Evolutionary conservation across 148 eudicot species (phyloP).

Genomic region (Fagopyrum esculentum): DNA sequence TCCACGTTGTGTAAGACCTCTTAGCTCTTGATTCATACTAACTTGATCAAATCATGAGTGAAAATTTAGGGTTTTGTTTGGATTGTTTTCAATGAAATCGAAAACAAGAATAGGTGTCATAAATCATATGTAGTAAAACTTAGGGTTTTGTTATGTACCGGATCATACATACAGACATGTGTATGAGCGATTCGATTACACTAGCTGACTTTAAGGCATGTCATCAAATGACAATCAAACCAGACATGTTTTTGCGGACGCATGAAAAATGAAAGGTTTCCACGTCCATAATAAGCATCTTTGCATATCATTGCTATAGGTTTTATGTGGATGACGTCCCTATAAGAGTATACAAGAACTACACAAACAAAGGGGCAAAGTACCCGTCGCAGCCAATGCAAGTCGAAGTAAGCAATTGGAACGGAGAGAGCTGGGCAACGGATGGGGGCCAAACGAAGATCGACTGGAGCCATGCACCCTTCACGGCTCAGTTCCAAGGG

Average conservation of each 20-base stretch:
- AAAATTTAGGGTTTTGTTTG: too few species aligned
- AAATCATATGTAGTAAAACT: too few species aligned
- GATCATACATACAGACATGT: too few species aligned
- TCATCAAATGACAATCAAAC: too few species aligned
- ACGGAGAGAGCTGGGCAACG: slow-evolving; percentile 27
- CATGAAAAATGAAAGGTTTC: too few species aligned
- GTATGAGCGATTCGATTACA: too few species aligned
- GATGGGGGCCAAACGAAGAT: slow-evolving; percentile 29
- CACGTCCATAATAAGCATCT: too few species aligned
- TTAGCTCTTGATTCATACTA: not conserved
- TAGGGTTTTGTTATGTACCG: too few species aligned
- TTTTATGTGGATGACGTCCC: slow-evolving; percentile 31
- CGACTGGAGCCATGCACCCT: slow-evolving; percentile 25
- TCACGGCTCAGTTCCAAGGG: slow-evolving; percentile 25
- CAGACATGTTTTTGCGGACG: too few species aligned
- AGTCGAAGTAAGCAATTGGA: slow-evolving; percentile 27
- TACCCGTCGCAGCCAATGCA: slow-evolving; percentile 27
- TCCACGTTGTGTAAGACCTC: slow-evolving; percentile 23
- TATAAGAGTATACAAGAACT: slow-evolving; percentile 30
- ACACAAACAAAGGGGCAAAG: slow-evolving; percentile 11
- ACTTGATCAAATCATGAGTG: not conserved
- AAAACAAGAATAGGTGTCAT: too few species aligned
- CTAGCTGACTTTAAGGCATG: too few species aligned
- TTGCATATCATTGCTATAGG: slow-evolving; percentile 12
- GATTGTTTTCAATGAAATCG: too few species aligned